Base-by-base conservation (phyloP, 2,329 filamentous ascomycete genomes). In the Colletotrichum sp. region DNA sequence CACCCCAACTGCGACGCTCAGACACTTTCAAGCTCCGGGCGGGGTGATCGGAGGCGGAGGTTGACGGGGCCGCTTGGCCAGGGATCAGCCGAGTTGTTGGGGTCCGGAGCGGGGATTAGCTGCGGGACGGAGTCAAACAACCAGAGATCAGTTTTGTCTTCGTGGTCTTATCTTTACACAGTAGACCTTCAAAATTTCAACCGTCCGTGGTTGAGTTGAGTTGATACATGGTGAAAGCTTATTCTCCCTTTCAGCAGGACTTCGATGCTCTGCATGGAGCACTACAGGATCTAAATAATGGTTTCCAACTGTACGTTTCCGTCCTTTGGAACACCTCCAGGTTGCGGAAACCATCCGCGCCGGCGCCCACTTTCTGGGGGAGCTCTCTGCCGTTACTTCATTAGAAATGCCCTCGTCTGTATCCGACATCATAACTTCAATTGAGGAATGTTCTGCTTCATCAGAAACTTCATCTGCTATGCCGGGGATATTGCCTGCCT, bases 1-100 rank as follows among this genome's bases (percentile, higher is more conserved):
- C 16, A 52, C 13, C 34, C 71, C 30, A 26, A 64, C 21, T n/a
- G 59, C 68, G 12, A 36, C 28, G 68, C 68, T 67, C 36, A 57
- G 48, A 59, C 60, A 39, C 28, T 30, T 60, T 28, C 32, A 34
- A 34, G 60, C 52, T 55, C 36, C 26, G 61, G 52, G 72, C 61
- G 68, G 72, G 63, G 68, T 34, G 26, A 74, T 67, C 61, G 61
- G 30, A 21, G 21, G 61, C 48, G 61, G 36, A 21, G 36, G 21
- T 18, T 28, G n/a, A 48, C 16, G 26, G 10, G 59, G 18, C 16
- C 1, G 34, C 43, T 70, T 28, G n/a, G 10, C 9, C 48, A 55
- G 61, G 15, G 52, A 72, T 55, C 34, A 16, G 15, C 43, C 57
- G 57, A n/a, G 15, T 36, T 60, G 15, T 13, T 60, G 36, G 60